These are phyloP conservation scores for Hypoxylon sp. DNA, from an alignment of 2,329 filamentous ascomycete species.

Conservation along the genomic window DNA sequence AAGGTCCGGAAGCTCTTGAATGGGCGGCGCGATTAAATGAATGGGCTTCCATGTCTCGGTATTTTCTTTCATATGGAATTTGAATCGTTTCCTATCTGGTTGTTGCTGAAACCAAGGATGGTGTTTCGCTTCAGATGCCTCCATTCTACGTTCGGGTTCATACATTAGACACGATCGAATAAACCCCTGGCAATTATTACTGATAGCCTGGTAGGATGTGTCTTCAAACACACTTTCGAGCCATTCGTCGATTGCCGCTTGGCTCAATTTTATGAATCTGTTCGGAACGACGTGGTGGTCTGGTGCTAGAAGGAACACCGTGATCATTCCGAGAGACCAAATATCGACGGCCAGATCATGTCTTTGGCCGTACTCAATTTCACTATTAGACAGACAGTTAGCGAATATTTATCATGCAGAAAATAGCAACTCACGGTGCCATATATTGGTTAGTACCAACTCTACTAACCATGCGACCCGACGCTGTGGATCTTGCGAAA, in stretches of 20 bases:
- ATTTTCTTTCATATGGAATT: conserved; percentile 26
- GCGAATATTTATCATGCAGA: neutral
- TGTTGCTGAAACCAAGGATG: conserved; percentile 58
- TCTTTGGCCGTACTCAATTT: conserved; percentile 53
- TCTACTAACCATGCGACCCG: conserved; percentile 60
- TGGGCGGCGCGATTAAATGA: conserved; percentile 42
- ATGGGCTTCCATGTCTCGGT: conserved; percentile 43
- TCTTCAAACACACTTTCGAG: conserved; percentile 30
- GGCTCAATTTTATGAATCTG: conserved; percentile 46
- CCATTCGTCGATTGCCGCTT: conserved; percentile 45
- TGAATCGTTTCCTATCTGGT: conserved; percentile 19
- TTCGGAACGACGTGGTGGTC: conserved; percentile 24
- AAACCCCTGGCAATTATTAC: conserved; percentile 50
- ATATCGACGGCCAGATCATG: conserved; percentile 63
- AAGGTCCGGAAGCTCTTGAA: conserved; percentile 46
- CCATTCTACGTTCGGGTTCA: conserved; percentile 54
- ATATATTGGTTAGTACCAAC: conserved; percentile 65
- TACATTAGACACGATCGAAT: conserved; percentile 56
- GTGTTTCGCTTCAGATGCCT: conserved; percentile 52
- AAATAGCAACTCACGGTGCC: conserved; percentile 63
- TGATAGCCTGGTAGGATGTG: conserved; percentile 35
- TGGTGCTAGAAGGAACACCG: conserved; percentile 53
- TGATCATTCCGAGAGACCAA: conserved; percentile 67
- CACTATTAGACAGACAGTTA: conserved; percentile 54
- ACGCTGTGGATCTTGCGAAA: conserved; percentile 60